Conservation (phyloP, 2,329 filamentous ascomycete species). For the Emericellopsis atlantica region DNA sequence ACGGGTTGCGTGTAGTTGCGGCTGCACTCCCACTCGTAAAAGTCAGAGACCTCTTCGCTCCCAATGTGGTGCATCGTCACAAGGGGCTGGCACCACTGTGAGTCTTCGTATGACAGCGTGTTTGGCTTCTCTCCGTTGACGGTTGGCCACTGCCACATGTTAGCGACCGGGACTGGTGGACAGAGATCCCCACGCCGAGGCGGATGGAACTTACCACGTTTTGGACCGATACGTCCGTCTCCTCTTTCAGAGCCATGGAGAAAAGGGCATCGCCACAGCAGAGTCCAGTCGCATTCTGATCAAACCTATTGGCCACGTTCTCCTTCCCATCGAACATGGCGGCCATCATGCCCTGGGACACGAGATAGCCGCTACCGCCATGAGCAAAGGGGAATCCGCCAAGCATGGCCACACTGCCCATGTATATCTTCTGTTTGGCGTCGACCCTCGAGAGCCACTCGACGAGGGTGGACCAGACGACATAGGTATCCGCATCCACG, state of each 20-base stretch:
- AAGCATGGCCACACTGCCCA: constrained; percentile 35
- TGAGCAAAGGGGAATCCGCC: constrained; percentile 34
- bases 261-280: constrained; percentile 43
- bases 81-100: constrained; percentile 43
- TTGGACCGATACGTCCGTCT: constrained; percentile 24
- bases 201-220: constrained; percentile 23
- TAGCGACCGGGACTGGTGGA: too few species aligned
- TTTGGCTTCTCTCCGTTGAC: constrained; percentile 43
- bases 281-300: constrained; percentile 21
- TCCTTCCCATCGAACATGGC: constrained; percentile 25
- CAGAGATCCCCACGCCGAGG: too few species aligned
- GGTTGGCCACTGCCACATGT: constrained; percentile 28
- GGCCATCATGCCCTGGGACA: constrained; percentile 39
- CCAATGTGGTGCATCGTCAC: constrained; percentile 43
- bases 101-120: constrained; percentile 30
- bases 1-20: constrained; percentile 20
- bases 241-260: constrained; percentile 28
- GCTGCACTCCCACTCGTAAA: constrained; percentile 37
- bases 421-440: constrained; percentile 28
- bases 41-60: constrained; percentile 32
- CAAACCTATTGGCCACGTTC: constrained; percentile 32
- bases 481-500: constrained; percentile 45
- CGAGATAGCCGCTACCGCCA: constrained; percentile 41
- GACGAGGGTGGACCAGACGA: constrained; percentile 38
- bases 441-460: constrained; percentile 33